Evolutionary conservation across 805 yeast genomes (phyloP).

Genomic region (Allodekkera sacchari): DNA sequence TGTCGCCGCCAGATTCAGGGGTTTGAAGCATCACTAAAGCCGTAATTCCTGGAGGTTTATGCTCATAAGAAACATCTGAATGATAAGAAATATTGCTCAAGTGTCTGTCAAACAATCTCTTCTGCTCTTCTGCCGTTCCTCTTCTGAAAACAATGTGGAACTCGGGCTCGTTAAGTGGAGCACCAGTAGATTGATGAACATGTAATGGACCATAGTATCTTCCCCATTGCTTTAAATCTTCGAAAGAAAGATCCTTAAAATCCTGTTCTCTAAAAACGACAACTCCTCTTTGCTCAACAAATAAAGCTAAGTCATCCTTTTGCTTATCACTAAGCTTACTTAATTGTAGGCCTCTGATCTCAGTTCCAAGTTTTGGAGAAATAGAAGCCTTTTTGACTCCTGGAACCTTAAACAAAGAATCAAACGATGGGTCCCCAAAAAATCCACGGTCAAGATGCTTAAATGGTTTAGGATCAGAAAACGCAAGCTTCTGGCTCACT

Average conservation of each 20-base stretch:
- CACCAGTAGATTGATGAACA: constrained; percentile 69
- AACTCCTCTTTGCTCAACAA: constrained; percentile 63
- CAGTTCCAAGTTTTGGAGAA: constrained; percentile 67
- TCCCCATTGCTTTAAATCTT: constrained; percentile 43
- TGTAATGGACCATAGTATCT: constrained; percentile 63
- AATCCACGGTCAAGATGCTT: constrained; percentile 53
- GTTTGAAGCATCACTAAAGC: constrained; percentile 53
- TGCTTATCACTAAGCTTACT: constrained; percentile 43
- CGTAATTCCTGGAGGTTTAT: constrained; percentile 66
- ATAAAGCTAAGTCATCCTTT: constrained; percentile 61
- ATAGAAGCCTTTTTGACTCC: constrained; percentile 30
- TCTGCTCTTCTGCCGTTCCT: constrained; percentile 30
- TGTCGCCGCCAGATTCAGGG: constrained; percentile 68
- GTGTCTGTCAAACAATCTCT: constrained; percentile 26
- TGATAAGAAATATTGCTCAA: constrained; percentile 49
- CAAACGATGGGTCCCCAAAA: constrained; percentile 47
- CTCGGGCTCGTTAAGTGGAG: constrained; percentile 51
- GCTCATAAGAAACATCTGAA: constrained; percentile 67
- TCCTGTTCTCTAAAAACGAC: constrained; percentile 61
- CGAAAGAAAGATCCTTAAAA: constrained; percentile 46
- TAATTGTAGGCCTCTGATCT: constrained; percentile 51
- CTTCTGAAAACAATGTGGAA: constrained; percentile 55
- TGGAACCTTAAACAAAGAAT: constrained; percentile 33
- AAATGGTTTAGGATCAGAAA: constrained; percentile 39
- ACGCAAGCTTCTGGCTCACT: constrained; percentile 7